Evolutionary conservation across 2,329 filamentous ascomycete genomes (phyloP), one percentile per base, ranked within the genome.

Genomic region (Metarhizium robertsii): DNA sequence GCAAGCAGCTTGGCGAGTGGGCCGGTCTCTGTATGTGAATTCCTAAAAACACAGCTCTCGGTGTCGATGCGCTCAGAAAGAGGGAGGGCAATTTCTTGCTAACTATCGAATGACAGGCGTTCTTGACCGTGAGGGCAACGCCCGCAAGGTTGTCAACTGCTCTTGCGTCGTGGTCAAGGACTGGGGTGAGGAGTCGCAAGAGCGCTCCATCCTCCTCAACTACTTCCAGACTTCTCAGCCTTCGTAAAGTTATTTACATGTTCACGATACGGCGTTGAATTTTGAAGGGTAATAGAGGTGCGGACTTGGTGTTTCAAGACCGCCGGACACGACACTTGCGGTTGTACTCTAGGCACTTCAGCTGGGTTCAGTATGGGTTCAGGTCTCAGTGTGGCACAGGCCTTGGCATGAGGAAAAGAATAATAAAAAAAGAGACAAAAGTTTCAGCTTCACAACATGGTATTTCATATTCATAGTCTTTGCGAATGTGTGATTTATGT

Each of bases 91-190:
- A 54, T 53, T 45, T 62, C 56, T 25, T 25, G 25, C 71, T 75
- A 70, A 73, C 61, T 16, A 48, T 16, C 48, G 52, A 55, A 52
- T n/a, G 53, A 57, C 55, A 96, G 92, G 92, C 81, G 92, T 96
- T 69, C 86, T 99, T 71, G 94, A 99, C 83, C 92, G 94, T 73
- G 94, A 99, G 81, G 94, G 94, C 70, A 99, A 99, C 79, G 91
- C 94, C 71, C 90, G 94, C 79, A 99, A 99, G 88, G 92, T 99
- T 67, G 94, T 99, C 82, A 99, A 99, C 89, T 99, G 94, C 91
- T 97, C 92, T 73, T 97, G 94, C 84, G 94, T 99, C 71, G 94
- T 99, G 62, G 94, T 99, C 72, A 92, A 94, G 83, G 92, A 99
- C 79, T 99, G 94, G 94, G 94, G 94, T 85, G 94, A 97, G 86